Conservation (phyloP, 306 rosid genomes). For the Lagenaria siceraria region DNA sequence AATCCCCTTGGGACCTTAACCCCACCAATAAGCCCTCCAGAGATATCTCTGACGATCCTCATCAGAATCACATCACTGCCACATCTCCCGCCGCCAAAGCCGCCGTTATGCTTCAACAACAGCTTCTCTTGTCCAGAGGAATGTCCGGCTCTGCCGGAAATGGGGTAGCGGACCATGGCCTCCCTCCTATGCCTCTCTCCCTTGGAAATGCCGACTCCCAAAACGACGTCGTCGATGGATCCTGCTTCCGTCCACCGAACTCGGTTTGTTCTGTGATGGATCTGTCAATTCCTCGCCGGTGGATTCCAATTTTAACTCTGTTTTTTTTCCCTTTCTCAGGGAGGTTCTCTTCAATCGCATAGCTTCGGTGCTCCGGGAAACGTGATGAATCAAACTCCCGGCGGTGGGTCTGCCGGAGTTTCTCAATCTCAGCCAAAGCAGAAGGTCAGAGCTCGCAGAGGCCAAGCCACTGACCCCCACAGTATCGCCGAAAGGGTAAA, state of each 20-base stretch:
- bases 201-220: slow-evolving; percentile 23
- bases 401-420: slow-evolving; percentile 24
- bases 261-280: slow-evolving; percentile 20
- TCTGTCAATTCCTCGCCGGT: background rate
- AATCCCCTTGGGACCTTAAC: slow-evolving; percentile 40
- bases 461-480: slow-evolving; percentile 99
- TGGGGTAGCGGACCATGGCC: slow-evolving; percentile 18
- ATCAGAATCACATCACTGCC: slow-evolving; percentile 46
- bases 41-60: slow-evolving; percentile 22
- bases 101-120: slow-evolving; percentile 71
- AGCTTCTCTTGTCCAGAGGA: slow-evolving; percentile 42
- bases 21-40: slow-evolving; percentile 5
- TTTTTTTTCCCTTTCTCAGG: slow-evolving; percentile 7
- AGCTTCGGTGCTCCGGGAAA: slow-evolving; percentile 31
- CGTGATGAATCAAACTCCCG: slow-evolving; percentile 36
- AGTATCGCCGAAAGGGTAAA: slow-evolving; percentile 91
- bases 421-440: slow-evolving; percentile 71
- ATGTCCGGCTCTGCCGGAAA: background rate
- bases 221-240: slow-evolving; percentile 51
- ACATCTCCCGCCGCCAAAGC: slow-evolving; percentile 24
- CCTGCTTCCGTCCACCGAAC: slow-evolving; percentile 43
- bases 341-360: slow-evolving; percentile 32
- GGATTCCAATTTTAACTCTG: background rate
- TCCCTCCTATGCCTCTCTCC: slow-evolving; percentile 42
- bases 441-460: slow-evolving; percentile 85